Conservation (phyloP, 2,329 filamentous ascomycete genomes). For the Mycogone perniciosa region DNA sequence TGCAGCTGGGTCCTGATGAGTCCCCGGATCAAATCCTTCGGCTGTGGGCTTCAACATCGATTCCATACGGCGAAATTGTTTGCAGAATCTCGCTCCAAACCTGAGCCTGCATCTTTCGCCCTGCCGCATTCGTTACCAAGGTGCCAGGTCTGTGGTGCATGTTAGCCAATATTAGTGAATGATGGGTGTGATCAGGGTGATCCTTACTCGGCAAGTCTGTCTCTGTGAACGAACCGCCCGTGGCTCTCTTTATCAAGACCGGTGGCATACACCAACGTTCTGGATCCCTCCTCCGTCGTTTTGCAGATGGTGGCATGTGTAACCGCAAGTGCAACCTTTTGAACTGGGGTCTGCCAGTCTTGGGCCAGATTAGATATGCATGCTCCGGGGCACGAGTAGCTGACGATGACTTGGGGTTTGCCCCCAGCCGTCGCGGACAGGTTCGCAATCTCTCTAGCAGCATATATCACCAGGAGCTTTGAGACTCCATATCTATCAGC, state of each 20-base stretch:
- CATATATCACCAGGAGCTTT: constrained; percentile 1
- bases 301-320: constrained; percentile 2
- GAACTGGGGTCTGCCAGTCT: neutral
- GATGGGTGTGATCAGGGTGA: neutral
- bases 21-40: neutral
- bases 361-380: neutral
- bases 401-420: neutral
- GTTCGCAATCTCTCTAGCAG: neutral
- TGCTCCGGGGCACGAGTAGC: constrained; percentile 1
- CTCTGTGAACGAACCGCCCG: neutral
- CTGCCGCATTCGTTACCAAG: constrained; percentile 1
- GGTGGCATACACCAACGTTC: neutral
- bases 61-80: neutral
- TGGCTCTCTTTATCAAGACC: neutral
- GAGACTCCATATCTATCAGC: neutral
- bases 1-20: too few relatives aligned
- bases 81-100: neutral
- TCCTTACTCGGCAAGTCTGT: constrained; percentile 2
- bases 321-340: neutral
- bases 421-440: neutral
- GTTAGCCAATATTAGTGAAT: neutral
- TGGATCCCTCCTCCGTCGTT: constrained; percentile 1
- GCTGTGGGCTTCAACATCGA: neutral
- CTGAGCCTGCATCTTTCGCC: neutral
- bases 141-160: neutral